Evolutionary conservation across 2,329 filamentous ascomycete genomes (phyloP).

Genomic region (Penicillium janthinellum): DNA sequence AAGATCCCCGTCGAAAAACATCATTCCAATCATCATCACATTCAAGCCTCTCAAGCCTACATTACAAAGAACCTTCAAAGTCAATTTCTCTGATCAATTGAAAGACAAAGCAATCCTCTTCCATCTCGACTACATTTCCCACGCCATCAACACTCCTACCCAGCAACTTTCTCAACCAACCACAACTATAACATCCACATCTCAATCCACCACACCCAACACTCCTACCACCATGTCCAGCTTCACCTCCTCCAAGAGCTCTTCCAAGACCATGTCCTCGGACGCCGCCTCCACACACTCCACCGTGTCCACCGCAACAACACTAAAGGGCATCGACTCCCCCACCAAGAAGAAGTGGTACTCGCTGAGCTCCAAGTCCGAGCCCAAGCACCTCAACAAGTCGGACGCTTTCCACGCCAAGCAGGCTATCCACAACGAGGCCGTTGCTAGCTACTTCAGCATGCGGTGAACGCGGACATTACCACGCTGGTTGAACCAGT

Average conservation of each 20-base stretch:
- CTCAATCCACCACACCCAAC: neutral
- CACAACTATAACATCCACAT: conserved; percentile 4
- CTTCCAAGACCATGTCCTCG: conserved; percentile 14
- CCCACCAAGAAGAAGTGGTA: conserved; percentile 24
- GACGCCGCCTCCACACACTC: conserved; percentile 27
- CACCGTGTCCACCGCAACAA: conserved; percentile 28
- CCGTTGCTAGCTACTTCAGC: conserved; percentile 26
- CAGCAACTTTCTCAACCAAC: neutral
- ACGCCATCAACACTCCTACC: neutral
- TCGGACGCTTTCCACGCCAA: conserved; percentile 3
- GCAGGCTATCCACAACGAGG: conserved; percentile 24
- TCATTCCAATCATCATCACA: conserved; percentile 3
- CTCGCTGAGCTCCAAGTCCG: conserved; percentile 19
- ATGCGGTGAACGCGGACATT: conserved; percentile 18
- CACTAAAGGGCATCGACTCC: conserved; percentile 24
- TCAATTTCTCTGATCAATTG: neutral
- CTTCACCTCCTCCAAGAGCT: conserved; percentile 17
- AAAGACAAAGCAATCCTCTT: neutral
- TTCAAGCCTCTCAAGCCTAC: neutral
- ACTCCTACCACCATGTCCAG: conserved; percentile 13
- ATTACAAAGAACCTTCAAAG: neutral
- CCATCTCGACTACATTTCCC: neutral
- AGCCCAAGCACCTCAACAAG: neutral
- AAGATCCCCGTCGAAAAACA: neutral
- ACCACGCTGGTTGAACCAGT: neutral